Evolutionary conservation across 768 basidiomycete species (phyloP).

Genomic region (Russula foetens): DNA sequence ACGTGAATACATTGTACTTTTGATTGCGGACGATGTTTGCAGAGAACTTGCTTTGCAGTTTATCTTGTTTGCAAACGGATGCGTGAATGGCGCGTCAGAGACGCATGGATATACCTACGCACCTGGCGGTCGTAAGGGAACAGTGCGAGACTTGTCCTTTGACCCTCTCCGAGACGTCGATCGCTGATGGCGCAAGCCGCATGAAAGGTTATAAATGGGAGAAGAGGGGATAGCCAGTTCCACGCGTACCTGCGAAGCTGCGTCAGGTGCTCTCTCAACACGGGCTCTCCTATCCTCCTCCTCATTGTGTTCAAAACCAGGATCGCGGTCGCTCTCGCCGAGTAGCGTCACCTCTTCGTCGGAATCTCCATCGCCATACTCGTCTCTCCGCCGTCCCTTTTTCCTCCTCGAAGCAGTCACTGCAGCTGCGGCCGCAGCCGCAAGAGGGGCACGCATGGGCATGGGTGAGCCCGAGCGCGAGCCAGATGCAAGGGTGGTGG

Average conservation of each 20-base stretch:
- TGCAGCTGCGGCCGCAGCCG: background rate
- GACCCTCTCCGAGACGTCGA: slow-evolving; percentile 23
- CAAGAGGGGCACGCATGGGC: slow-evolving; percentile 2
- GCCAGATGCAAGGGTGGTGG: background rate
- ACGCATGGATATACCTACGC: background rate
- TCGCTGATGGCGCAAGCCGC: slow-evolving; percentile 24
- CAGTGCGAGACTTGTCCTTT: slow-evolving; percentile 68
- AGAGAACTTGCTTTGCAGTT: slow-evolving; percentile 62
- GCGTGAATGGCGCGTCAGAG: background rate
- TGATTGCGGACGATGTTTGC: slow-evolving; percentile 94
- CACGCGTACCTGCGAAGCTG: slow-evolving; percentile 24
- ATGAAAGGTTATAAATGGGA: background rate
- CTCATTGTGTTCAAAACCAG: slow-evolving; percentile 33
- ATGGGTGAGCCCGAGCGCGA: slow-evolving; percentile 10
- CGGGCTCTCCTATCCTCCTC: slow-evolving; percentile 24
- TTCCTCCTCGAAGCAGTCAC: slow-evolving; percentile 1
- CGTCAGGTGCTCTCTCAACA: slow-evolving; percentile 6
- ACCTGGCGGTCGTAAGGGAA: slow-evolving; percentile 74
- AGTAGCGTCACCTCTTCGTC: slow-evolving; percentile 17
- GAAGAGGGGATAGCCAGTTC: background rate
- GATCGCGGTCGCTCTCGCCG: slow-evolving; percentile 26
- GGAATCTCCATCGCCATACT: slow-evolving; percentile 10
- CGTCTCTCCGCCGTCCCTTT: slow-evolving; percentile 10
- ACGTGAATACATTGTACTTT: slow-evolving; percentile 94
- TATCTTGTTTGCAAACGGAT: slow-evolving; percentile 38